Base-by-base conservation (phyloP, 2,329 filamentous ascomycete species). In the Zalaria sp. region DNA sequence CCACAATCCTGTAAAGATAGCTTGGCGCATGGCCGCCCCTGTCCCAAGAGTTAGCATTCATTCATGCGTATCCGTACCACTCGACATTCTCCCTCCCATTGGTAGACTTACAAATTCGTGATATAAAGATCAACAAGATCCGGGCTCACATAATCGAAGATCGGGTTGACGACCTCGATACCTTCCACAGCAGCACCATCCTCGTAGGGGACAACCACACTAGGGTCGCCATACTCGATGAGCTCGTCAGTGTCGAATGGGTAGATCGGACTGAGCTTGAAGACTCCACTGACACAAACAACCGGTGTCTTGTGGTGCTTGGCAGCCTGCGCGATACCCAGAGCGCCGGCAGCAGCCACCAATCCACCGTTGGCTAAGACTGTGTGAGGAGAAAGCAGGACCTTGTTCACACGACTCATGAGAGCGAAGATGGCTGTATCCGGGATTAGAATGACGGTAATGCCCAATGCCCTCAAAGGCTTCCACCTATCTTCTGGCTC, bases 331-430 rank as follows among this genome's bases (percentile, higher is more conserved):
- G 88, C 86, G 49, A 96, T 83, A 34, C 83, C 77, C 18, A 77
- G 78, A 6, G 84, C 83, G n/a, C 91, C 91, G 4, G 83, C 79
- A 34, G 87, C 81, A 11, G 86, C 83, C 27, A 96, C 73, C 26
- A 94, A 75, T 5, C 83, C 83, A 40, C 91, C 91, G 53, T 93
- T 91, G 39, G 85, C 84, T 37, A 93, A 77, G 27, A 98, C 84
- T 3, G 83, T 81, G 55, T 88, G 82, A 4, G 89, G 89, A 8
- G 83, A 81, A 5, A 98, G 70, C 38, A 98, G 83, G 46, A 98
- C 89, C 66, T 95, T 95, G 69, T 89, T 93, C 52, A 95, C 85
- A 46, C 83, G 79, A 5, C 88, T 83, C 84, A 98, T 96, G 54
- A 96, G 83, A 1, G 88, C 87, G 65, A 88, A 93, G 41, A 93